phyloP scores from a whole-genome alignment of 371 early-diverging fungal species.

The Rhizopus sp. region DNA sequence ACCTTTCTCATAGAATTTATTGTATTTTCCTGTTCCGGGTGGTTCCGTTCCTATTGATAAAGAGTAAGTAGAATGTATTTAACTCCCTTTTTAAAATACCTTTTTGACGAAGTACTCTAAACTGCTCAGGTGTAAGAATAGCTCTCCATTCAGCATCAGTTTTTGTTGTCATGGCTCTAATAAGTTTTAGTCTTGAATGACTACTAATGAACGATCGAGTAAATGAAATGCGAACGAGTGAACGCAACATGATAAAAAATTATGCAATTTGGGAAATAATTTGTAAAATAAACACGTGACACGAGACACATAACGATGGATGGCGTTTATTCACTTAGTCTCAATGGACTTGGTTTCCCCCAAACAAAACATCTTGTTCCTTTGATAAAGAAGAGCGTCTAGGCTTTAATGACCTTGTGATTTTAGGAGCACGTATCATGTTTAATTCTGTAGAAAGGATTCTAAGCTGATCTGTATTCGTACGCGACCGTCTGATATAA shows the following conservation, averaged over 20 bases:
- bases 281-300: too few species aligned
- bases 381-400: constrained; percentile 18
- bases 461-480: constrained; percentile 17
- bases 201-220: constrained; percentile 1
- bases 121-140: constrained; percentile 82
- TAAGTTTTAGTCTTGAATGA: neutral
- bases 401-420: constrained; percentile 21
- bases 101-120: constrained; percentile 86
- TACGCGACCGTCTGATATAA: constrained; percentile 20
- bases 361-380: constrained; percentile 21
- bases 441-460: constrained; percentile 19
- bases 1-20: constrained; percentile 66
- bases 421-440: constrained; percentile 28
- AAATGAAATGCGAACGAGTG: neutral
- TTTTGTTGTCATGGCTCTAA: constrained; percentile 29
- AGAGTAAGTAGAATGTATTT: neutral
- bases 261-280: neutral
- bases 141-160: constrained; percentile 82
- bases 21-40: constrained; percentile 86
- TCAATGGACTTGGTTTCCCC: constrained; percentile 22
- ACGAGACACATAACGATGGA: neutral
- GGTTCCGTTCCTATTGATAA: constrained; percentile 70
- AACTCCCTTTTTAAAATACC: constrained; percentile 35
- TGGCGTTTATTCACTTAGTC: neutral
- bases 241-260: neutral